phyloP scores from a whole-genome alignment of 192 early-diverging fungal genomes.

The Phlyctochytrium planicorne region DNA sequence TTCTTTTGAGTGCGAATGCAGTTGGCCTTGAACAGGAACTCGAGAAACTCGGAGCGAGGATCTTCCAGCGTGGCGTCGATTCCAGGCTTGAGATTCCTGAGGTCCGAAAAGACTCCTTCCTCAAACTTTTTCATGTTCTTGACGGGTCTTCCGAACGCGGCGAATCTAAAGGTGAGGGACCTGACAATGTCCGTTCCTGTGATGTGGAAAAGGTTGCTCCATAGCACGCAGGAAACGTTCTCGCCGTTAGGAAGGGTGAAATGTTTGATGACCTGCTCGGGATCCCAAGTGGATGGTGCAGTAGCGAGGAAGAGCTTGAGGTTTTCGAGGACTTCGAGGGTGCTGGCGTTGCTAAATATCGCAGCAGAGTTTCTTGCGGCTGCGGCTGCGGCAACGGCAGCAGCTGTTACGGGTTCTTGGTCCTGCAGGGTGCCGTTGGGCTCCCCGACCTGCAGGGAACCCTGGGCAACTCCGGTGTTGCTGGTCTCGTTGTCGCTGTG shows the following conservation, averaged over 20 bases:
- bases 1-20: slow-evolving; percentile 99
- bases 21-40: slow-evolving; percentile 92
- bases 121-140: slow-evolving; percentile 89
- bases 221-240: slow-evolving; percentile 86
- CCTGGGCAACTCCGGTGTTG: background rate
- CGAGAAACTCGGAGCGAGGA: slow-evolving; percentile 89
- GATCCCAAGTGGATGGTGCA: slow-evolving; percentile 66
- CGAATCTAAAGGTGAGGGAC: slow-evolving; percentile 85
- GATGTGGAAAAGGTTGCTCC: slow-evolving; percentile 91
- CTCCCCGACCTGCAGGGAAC: background rate
- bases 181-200: slow-evolving; percentile 97
- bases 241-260: slow-evolving; percentile 81
- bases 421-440: slow-evolving; percentile 5
- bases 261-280: slow-evolving; percentile 54
- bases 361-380: background rate
- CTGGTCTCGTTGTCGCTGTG: background rate
- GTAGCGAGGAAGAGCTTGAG: slow-evolving; percentile 51
- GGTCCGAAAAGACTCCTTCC: slow-evolving; percentile 95
- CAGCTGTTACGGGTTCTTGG: background rate
- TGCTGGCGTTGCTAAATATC: background rate
- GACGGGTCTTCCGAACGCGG: slow-evolving; percentile 85
- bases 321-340: slow-evolving; percentile 25
- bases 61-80: slow-evolving; percentile 91
- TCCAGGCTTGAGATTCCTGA: slow-evolving; percentile 93
- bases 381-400: slow-evolving; percentile 11